A percentile compares a stretch with the other conserved stretches of the same genome.
Evolutionary conservation across 1,284 basidiomycete species (phyloP).

Genomic region (Ganoderma boninense): DNA sequence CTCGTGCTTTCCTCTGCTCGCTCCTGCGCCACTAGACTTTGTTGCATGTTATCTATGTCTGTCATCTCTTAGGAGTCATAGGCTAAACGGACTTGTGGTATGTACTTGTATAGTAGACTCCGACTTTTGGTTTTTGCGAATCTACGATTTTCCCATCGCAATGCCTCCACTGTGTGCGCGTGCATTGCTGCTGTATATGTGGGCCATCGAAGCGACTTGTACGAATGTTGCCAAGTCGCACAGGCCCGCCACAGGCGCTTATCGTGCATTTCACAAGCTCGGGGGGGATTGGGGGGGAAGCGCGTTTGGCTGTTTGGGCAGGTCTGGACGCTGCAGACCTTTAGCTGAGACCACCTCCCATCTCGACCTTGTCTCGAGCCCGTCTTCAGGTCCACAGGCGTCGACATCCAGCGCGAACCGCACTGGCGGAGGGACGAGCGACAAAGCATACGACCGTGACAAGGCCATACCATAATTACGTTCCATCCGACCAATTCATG

Average conservation of each 20-base stretch:
- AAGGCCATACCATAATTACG: background rate
- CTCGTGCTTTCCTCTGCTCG: constrained; percentile 11
- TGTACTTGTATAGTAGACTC: constrained; percentile 39
- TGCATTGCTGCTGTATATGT: no score
- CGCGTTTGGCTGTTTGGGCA: background rate
- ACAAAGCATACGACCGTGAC: background rate
- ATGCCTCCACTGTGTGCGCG: background rate
- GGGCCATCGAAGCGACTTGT: no score
- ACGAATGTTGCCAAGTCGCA: no score
- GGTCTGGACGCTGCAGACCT: background rate
- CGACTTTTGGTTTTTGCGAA: constrained; percentile 18
- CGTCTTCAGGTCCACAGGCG: background rate
- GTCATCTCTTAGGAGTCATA: constrained; percentile 25
- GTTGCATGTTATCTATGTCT: constrained; percentile 35
- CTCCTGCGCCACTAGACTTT: constrained; percentile 28
- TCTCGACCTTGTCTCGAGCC: background rate
- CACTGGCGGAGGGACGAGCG: background rate
- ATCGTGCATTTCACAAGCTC: background rate
- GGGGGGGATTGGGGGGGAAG: no score
- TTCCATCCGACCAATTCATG: background rate
- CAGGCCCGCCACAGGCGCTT: background rate
- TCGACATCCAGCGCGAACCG: background rate
- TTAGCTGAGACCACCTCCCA: background rate
- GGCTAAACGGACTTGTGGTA: constrained; percentile 27
- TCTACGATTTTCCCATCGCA: constrained; percentile 16